Conservation (phyloP, 2,329 filamentous ascomycete species). For the Cadophora sp. region DNA sequence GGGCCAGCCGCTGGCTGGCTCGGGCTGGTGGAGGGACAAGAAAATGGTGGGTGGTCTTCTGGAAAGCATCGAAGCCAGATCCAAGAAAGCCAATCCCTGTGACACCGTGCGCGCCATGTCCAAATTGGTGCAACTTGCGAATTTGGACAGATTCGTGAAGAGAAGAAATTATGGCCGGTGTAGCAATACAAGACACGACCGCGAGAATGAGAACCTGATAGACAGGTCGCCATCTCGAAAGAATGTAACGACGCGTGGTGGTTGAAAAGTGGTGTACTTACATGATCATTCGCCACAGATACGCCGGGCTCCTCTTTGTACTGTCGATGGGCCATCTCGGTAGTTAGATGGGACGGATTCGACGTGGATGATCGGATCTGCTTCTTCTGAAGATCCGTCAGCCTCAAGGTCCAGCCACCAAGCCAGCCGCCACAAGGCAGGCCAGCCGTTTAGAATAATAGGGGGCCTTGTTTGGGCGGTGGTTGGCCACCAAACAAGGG, state of each 20-base stretch:
- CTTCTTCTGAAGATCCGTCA: conserved; percentile 32
- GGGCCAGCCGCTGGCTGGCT: conserved; percentile 23
- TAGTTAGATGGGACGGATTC: conserved; percentile 23
- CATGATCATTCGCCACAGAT: conserved; percentile 49
- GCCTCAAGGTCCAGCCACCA: conserved; percentile 30
- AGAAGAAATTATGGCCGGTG: conserved; percentile 29
- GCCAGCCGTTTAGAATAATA: conserved; percentile 30
- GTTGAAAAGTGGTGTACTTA: conserved; percentile 45
- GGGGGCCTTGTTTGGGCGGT: conserved; percentile 15
- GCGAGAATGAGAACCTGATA: conserved; percentile 30
- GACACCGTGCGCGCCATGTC: conserved; percentile 19
- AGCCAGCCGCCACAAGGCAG: conserved; percentile 24
- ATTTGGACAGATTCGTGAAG: conserved; percentile 21
- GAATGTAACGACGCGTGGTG: conserved; percentile 15
- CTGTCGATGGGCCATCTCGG: conserved; percentile 44
- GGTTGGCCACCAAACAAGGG: conserved; percentile 30
- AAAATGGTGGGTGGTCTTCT: conserved; percentile 32
- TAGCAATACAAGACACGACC: conserved; percentile 27
- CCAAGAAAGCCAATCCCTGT: conserved; percentile 8
- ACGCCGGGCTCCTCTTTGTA: conserved; percentile 55
- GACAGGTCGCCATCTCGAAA: conserved; percentile 20
- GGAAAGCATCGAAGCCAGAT: conserved; percentile 40
- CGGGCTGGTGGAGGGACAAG: conserved; percentile 17
- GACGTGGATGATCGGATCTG: conserved; percentile 22
- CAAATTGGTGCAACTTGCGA: conserved; percentile 39